These are phyloP conservation scores for Agaricus sinodeliciosus DNA, from an alignment of 768 basidiomycete genomes.

Conservation along the genomic window DNA sequence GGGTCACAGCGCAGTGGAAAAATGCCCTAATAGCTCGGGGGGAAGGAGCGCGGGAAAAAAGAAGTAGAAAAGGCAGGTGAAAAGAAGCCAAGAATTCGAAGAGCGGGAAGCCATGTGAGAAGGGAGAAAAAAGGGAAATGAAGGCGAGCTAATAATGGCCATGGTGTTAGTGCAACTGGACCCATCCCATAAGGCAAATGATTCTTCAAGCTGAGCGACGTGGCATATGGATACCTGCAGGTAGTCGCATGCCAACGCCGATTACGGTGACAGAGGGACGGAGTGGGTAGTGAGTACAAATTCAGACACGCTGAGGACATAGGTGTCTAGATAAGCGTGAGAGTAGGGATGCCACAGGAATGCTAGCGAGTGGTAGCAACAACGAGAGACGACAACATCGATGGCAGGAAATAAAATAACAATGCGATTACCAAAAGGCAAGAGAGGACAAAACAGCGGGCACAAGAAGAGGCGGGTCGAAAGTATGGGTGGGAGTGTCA, in stretches of 20 bases:
- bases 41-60: constrained; percentile 2
- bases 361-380: neutral
- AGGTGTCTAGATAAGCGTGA: neutral
- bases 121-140: neutral
- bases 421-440: constrained; percentile 8
- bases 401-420: constrained; percentile 1
- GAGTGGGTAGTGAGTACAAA: constrained; percentile 1
- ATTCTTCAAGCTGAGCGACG: constrained; percentile 3
- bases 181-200: constrained; percentile 7
- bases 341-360: neutral
- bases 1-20: neutral
- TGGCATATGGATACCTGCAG: constrained; percentile 10
- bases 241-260: constrained; percentile 5
- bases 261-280: neutral
- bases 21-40: constrained; percentile 7
- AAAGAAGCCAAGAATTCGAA: constrained; percentile 4
- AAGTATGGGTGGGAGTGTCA: neutral
- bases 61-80: neutral
- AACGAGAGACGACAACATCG: neutral
- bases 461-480: constrained; percentile 7
- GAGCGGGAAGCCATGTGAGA: constrained; percentile 3
- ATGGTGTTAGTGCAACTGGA: constrained; percentile 4
- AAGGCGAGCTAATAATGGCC: constrained; percentile 3
- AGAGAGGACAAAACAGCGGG: neutral
- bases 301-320: neutral